A percentile compares a stretch with the other conserved stretches of the same genome.
phyloP scores from a whole-genome alignment of 345 rosid species.

The Salix dunnii region DNA sequence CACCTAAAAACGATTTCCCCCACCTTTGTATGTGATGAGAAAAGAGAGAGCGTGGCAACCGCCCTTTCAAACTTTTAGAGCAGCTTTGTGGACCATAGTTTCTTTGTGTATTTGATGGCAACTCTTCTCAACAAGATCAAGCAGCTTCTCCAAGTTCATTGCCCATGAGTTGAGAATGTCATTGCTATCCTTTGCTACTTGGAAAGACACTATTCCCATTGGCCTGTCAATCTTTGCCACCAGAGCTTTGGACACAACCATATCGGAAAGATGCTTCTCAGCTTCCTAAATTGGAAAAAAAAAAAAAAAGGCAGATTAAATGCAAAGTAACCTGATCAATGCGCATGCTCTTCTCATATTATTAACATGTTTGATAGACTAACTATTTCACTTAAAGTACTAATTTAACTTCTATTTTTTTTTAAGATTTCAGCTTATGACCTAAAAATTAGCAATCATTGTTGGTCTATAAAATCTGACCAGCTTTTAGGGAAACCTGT shows the following conservation, averaged over 20 bases:
- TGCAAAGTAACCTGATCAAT: neutral
- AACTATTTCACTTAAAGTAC: neutral
- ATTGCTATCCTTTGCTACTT: slow-evolving; percentile 72
- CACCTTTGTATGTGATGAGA: neutral
- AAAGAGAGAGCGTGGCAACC: slow-evolving; percentile 17
- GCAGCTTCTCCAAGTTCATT: slow-evolving; percentile 83
- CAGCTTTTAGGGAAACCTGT: neutral
- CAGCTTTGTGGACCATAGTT: slow-evolving; percentile 89
- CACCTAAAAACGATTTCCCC: neutral
- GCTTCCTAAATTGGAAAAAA: slow-evolving; percentile 51
- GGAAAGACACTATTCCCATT: slow-evolving; percentile 69
- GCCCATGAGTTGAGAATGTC: slow-evolving; percentile 95
- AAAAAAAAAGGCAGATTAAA: neutral
- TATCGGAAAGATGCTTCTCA: slow-evolving; percentile 95
- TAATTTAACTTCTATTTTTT: neutral
- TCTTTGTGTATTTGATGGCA: slow-evolving; percentile 96
- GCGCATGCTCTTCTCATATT: neutral
- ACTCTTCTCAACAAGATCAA: slow-evolving; percentile 93
- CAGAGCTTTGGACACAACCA: slow-evolving; percentile 94
- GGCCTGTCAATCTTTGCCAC: slow-evolving; percentile 96
- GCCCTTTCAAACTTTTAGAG: slow-evolving; percentile 51
- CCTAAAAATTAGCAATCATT: neutral
- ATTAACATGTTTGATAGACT: neutral
- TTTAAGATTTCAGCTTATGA: neutral
- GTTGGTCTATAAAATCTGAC: neutral